Evolutionary conservation across 371 early-diverging fungal species (phyloP).

Genomic region (Mortierella sp.): DNA sequence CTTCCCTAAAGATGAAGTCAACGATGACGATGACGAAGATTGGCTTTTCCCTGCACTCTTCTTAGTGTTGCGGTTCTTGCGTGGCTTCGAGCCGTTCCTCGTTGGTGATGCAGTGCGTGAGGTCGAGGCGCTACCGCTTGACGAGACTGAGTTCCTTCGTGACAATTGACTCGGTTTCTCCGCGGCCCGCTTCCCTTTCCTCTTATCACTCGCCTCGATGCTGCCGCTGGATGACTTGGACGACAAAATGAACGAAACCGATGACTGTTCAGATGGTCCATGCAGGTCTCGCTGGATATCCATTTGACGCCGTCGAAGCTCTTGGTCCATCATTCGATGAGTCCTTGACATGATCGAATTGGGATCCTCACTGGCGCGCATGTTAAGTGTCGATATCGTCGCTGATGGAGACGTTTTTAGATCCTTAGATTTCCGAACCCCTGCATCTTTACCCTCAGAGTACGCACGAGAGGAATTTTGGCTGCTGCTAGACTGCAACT

Average conservation of each 20-base stretch:
- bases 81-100: too few species aligned
- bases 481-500: too few species aligned
- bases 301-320: slow-evolving; percentile 24
- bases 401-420: slow-evolving; percentile 2
- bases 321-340: slow-evolving; percentile 31
- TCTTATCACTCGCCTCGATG: not conserved
- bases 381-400: slow-evolving; percentile 35
- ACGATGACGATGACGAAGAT: too few species aligned
- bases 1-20: not conserved
- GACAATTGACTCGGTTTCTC: slow-evolving; percentile 7
- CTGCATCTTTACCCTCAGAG: not conserved
- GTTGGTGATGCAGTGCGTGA: slow-evolving; percentile 15
- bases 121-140: slow-evolving; percentile 1
- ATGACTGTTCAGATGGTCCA: not conserved
- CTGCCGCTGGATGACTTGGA: not conserved
- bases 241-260: not conserved
- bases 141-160: not conserved
- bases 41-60: not conserved
- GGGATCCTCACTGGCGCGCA: slow-evolving; percentile 25
- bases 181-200: too few species aligned
- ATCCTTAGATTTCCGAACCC: not conserved
- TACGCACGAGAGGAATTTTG: not conserved
- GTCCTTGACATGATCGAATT: slow-evolving; percentile 37
- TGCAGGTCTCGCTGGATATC: slow-evolving; percentile 32
- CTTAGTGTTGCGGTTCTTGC: not conserved